Conservation (phyloP, 805 yeast genomes). For the Lachancea sp. region DNA sequence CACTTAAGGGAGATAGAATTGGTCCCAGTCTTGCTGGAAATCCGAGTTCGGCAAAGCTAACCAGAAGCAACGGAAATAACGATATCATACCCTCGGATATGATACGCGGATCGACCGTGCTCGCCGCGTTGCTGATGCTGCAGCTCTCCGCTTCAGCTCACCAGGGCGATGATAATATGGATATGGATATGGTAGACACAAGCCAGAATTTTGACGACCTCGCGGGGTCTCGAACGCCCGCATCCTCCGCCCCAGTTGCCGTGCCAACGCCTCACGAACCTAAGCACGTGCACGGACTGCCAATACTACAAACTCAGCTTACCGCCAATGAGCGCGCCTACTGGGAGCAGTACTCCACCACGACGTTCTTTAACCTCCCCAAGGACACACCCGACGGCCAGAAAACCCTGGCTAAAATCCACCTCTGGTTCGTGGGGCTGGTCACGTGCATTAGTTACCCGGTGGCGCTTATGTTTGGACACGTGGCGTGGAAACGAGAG, state of each 20-base stretch:
- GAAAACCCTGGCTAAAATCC: background rate
- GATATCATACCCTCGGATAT: no score
- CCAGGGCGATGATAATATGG: no score
- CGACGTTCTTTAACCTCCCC: constrained; percentile 59
- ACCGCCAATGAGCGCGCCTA: constrained; percentile 65
- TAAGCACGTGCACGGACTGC: constrained; percentile 58
- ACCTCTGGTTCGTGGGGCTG: constrained; percentile 35
- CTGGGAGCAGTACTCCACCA: constrained; percentile 76
- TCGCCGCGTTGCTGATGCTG: no score
- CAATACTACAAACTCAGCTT: constrained; percentile 60
- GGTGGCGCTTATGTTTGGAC: constrained; percentile 54
- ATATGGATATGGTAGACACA: constrained; percentile 36
- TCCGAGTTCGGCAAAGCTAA: no score
- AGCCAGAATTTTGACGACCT: no score
- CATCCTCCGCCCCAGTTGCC: background rate
- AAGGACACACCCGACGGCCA: background rate
- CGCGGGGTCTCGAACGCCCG: constrained; percentile 2
- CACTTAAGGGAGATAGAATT: no score
- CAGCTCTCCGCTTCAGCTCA: no score
- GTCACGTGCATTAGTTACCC: constrained; percentile 61
- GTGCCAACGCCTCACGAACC: constrained; percentile 44
- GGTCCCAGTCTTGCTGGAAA: no score
- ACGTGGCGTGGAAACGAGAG: constrained; percentile 34
- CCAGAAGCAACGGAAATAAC: no score
- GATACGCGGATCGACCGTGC: no score